phyloP scores from a whole-genome alignment of 192 early-diverging fungal species.

The Linnemannia exigua region DNA sequence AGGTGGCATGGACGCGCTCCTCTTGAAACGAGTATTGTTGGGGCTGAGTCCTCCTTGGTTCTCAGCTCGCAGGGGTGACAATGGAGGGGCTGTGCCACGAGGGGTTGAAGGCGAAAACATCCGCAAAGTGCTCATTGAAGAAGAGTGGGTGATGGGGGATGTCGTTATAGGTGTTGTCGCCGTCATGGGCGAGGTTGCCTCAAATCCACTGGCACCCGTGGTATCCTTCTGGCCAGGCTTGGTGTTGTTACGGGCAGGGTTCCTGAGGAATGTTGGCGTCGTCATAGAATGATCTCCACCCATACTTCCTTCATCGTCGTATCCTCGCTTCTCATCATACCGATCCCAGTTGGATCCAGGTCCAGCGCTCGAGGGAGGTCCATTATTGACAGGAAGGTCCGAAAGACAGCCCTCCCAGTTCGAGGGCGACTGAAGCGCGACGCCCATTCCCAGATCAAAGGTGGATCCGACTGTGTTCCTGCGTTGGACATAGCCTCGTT shows the following conservation, averaged over 20 bases:
- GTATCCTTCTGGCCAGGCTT: background rate
- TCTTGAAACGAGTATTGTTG: conserved; percentile 19
- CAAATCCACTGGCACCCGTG: background rate
- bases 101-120: conserved; percentile 10
- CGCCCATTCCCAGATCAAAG: conserved; percentile 9
- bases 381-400: conserved; percentile 18
- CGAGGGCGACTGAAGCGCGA: conserved; percentile 25
- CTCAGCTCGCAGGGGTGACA: background rate
- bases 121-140: background rate
- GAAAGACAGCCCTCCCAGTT: conserved; percentile 36
- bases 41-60: background rate
- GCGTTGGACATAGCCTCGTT: background rate
- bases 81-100: background rate
- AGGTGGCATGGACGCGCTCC: conserved; percentile 35
- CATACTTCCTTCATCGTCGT: background rate
- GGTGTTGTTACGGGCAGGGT: background rate
- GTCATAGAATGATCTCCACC: background rate
- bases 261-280: background rate
- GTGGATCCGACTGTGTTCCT: conserved; percentile 20
- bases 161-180: background rate
- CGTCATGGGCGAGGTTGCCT: background rate
- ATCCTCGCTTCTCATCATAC: conserved; percentile 22
- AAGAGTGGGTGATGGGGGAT: conserved; percentile 1
- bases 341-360: conserved; percentile 24
- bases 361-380: conserved; percentile 1